Conservation (phyloP, 768 basidiomycete species). For the Russula sp. region DNA sequence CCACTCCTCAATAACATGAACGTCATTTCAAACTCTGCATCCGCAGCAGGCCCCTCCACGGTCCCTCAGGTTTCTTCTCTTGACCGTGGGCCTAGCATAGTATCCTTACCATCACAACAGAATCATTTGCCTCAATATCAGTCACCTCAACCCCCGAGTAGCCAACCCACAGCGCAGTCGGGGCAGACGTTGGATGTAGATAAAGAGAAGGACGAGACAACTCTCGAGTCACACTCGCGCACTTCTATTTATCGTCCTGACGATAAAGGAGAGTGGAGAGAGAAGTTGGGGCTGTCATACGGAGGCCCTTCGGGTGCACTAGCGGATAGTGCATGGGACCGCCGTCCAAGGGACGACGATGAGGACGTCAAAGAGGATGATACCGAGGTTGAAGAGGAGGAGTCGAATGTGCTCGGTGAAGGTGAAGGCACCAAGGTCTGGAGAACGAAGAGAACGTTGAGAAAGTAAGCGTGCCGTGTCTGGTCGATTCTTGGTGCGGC, state of each 20-base stretch:
- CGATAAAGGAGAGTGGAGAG: constrained; percentile 82
- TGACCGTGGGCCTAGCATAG: constrained; percentile 45
- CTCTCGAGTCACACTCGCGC: constrained; percentile 49
- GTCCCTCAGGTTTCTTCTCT: constrained; percentile 44
- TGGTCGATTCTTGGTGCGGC: constrained; percentile 15
- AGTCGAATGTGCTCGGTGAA: constrained; percentile 56
- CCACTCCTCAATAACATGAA: constrained; percentile 59
- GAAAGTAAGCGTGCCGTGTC: constrained; percentile 66
- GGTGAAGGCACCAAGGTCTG: constrained; percentile 72
- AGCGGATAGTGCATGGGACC: constrained; percentile 50
- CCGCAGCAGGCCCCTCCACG: constrained; percentile 42
- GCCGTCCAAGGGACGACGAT: constrained; percentile 54
- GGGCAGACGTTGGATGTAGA: constrained; percentile 35
- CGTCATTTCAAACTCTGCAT: constrained; percentile 50
- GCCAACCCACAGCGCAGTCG: constrained; percentile 36
- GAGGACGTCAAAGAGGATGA: constrained; percentile 71
- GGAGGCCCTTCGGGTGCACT: constrained; percentile 51
- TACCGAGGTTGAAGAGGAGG: constrained; percentile 62
- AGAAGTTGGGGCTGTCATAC: constrained; percentile 64
- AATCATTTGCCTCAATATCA: constrained; percentile 33
- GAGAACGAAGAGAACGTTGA: constrained; percentile 81
- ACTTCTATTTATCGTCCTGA: constrained; percentile 88
- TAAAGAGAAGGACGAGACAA: constrained; percentile 46
- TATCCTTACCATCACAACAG: constrained; percentile 35
- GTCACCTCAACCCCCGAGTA: constrained; percentile 33